Base-by-base conservation (phyloP, 2,329 filamentous ascomycete genomes). In the Aspergillus glaucus region DNA sequence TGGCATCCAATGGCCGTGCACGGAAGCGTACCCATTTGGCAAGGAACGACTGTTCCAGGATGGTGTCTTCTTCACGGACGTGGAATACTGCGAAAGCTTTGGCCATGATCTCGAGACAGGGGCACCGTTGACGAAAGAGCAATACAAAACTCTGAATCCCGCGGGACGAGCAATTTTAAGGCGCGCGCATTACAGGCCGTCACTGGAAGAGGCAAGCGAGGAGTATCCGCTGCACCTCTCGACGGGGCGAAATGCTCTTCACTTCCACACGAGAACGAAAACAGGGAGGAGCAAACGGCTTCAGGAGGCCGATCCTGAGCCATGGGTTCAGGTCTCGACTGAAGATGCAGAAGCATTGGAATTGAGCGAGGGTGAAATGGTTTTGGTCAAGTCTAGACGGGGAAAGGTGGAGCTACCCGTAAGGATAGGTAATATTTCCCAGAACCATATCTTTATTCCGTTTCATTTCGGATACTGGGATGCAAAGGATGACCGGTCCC, bases 401-500 rank as follows among this genome's bases (percentile, higher is more conserved):
- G 67, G 67, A 1, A 51, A 51, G 7, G 57, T 69, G 7, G 60
- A 69, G 48, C 26, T 69, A 8, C 55, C 50, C 7, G 64, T 58
- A 6, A 48, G 47, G n/a, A 53, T 67, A 4, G 66, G 65, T 0
- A 48, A 57, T 3, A 65, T 67, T 8, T 47, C 45, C 9, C 32
- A 57, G 17, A 65, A 66, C 2, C 64, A 69, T 43, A 59, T 63
- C 5, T 71, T 71, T 43, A 65, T 69, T n/a, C 67, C 67, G 2
- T 70, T 71, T 42, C 68, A 71, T 45, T 69, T 66, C 54, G 66
- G 66, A 6, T 69, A 70, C 44, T 70, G 56, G 41, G 68, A 71
- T 53, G 52, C 55, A 7, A 57, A 60, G n/a, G 64, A 64, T 42
- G 62, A 58, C 6, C 41, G 60, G 30, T 60, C 66, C 2, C 49